Conservation (phyloP, 2,329 filamentous ascomycete genomes). For the Drechslera avenae region DNA sequence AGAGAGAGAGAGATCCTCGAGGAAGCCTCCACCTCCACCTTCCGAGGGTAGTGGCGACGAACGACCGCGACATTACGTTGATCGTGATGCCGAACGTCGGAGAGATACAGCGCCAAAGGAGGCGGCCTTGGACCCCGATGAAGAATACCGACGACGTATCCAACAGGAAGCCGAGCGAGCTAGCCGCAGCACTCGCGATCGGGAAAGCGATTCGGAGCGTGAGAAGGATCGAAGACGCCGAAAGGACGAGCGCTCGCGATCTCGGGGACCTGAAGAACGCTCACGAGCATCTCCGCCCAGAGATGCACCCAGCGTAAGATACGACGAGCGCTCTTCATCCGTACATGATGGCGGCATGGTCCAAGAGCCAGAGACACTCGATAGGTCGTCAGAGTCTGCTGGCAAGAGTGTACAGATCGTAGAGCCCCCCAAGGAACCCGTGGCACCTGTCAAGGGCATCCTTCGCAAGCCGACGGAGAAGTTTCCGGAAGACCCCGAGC, state of each 20-base stretch:
- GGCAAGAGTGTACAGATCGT: slow-evolving; percentile 62
- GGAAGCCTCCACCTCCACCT: slow-evolving; percentile 30
- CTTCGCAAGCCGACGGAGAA: slow-evolving; percentile 79
- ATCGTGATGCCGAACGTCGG: slow-evolving; percentile 42
- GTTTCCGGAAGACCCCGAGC: slow-evolving; percentile 85
- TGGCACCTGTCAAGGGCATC: slow-evolving; percentile 74
- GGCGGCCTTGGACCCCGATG: slow-evolving; percentile 52
- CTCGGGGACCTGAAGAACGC: slow-evolving; percentile 35
- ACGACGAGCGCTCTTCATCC: slow-evolving; percentile 37
- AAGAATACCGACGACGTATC: slow-evolving; percentile 57
- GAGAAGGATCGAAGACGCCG: slow-evolving; percentile 44
- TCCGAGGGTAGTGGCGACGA: slow-evolving; percentile 45
- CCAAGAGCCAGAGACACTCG: slow-evolving; percentile 42
- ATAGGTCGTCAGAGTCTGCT: slow-evolving; percentile 23
- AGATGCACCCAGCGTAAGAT: slow-evolving; percentile 32
- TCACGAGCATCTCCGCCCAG: slow-evolving; percentile 31
- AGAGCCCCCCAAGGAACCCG: slow-evolving; percentile 71
- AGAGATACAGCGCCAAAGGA: slow-evolving; percentile 39
- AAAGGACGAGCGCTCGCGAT: slow-evolving; percentile 40
- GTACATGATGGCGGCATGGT: slow-evolving; percentile 38
- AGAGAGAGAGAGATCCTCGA: slow-evolving; percentile 28
- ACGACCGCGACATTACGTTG: slow-evolving; percentile 45
- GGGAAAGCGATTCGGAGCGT: slow-evolving; percentile 42
- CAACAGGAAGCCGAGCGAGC: slow-evolving; percentile 52
- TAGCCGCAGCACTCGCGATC: slow-evolving; percentile 32